Base-by-base conservation (phyloP, 805 yeast genomes). In the Lipomyces yamanashiensis region DNA sequence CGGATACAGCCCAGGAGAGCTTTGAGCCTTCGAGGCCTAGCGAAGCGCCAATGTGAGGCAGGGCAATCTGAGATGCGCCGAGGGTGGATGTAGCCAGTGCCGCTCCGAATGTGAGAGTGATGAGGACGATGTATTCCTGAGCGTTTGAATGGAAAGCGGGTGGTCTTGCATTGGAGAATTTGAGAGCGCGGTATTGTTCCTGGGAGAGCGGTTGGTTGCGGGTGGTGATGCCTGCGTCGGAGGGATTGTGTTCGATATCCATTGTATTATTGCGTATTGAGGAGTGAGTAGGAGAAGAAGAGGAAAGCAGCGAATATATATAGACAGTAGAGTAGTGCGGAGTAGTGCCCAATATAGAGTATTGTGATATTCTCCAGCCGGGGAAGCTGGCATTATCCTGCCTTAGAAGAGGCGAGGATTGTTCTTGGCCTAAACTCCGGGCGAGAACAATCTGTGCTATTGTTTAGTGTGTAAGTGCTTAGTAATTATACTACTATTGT, bases 1-100 rank as follows among this genome's bases (percentile, higher is more conserved):
- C 71, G 8, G 80, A 74, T 12, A 78, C 74, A 19, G 79, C 74
- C 85, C 84, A 81, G 0, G 82, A 77, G 19, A 81, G 68, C 40
- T 70, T 59, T 45, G 83, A 82, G 50, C 82, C 83, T 8, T 67
- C 55, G 17, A 78, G 72, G 23, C 70, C 62, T 60, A 80, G 81
- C 40, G 75, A 70, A 8, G 70, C 69, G 12, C 80, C 74, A 0
- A 79, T 73, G 13, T 72, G 70, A 13, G 75, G 71, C 34, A 81
- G 67, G 21, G 80, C 74, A 1, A 79, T 69, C 59, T 76, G 80
- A 54, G 74, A 73, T n/a, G 77, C 70, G 2, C 82, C 79, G 3
- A 74, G 70, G n/a, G 78, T 72, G 63, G 78, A 73, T 12, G 77
- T 68, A 9, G 80, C 73, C 17, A 81, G 77, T 7, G 78, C 79